Evolutionary conservation across 257 asterid genomes (phyloP).

Genomic region (Vinca minor): DNA sequence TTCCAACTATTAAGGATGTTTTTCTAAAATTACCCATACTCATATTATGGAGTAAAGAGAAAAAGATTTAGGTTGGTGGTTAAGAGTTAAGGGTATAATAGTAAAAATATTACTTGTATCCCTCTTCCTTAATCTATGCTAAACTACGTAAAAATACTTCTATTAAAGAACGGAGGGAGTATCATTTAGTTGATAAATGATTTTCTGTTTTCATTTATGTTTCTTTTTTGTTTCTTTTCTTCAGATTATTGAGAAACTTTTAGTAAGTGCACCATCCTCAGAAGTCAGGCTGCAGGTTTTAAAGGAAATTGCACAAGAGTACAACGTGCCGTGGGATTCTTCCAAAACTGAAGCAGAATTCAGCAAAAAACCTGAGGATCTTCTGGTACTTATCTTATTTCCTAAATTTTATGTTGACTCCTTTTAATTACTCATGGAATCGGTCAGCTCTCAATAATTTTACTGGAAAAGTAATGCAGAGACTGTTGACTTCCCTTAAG

Average conservation of each 20-base stretch:
- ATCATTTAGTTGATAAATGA: neutral
- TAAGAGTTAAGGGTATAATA: no score
- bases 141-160: no score
- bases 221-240: constrained; percentile 5
- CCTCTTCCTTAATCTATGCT: no score
- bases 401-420: neutral
- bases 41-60: no score
- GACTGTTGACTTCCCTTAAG: no score
- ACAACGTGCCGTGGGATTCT: constrained; percentile 65
- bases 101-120: no score
- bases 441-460: neutral
- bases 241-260: constrained; percentile 89
- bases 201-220: neutral
- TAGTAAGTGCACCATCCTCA: constrained; percentile 61
- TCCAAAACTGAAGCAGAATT: constrained; percentile 66
- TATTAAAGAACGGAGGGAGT: no score
- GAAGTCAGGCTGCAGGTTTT: constrained; percentile 53
- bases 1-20: no score
- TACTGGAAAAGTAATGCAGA: neutral
- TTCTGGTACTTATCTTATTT: constrained; percentile 42
- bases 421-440: neutral
- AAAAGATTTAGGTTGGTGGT: no score
- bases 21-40: no score
- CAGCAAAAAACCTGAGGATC: constrained; percentile 79
- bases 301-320: constrained; percentile 65